Base-by-base conservation (phyloP, 2,329 filamentous ascomycete genomes). In the Xylogone sp. region DNA sequence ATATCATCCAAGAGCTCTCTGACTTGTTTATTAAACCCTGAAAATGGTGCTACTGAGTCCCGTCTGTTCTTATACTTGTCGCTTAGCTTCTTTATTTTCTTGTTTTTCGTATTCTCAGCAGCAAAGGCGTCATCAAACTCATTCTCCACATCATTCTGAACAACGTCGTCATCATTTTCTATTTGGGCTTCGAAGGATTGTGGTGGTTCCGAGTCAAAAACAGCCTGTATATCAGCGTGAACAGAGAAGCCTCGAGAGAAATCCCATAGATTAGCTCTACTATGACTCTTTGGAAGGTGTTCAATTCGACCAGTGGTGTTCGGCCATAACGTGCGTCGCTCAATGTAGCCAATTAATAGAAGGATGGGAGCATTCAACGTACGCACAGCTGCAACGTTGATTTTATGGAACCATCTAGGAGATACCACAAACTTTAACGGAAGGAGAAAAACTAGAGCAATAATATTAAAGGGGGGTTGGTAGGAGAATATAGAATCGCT, bases 341-440 rank as follows among this genome's bases (percentile, higher is more conserved):
- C 90, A 55, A 84, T 78, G 19, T 84, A 70, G 18, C 84, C 82
- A 54, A 95, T 87, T 53, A 86, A 60, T 3, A 93, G 75, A 1
- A 95, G 75, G 4, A 92, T 73, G 0, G 90, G 90, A 2, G 88
- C 75, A 67, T 94, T 94, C 61, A 92, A 77, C 8, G 84, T 71
- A 34, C 88, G 83, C 20, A 94, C 86, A 9, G 82, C 81, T 52
- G 84, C 82, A 52, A 95, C 88, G 65, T 95, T 91, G 62, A 93
- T 87, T 70, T 93, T 94, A 74, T 95, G 90, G 65, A 94, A 94
- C 88, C 88, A 93, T 43, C 90, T 83, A 0, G 87, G 83, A n/a
- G 83, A 84, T 31, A 90, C 75, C n/a, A 88, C 60, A 61, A 88
- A 88, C 61, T 90, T 91, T 54, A 94, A 77, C 0, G 90, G 90